Conservation (phyloP, 192 early-diverging fungal species). For the Borealophlyctis nickersoniae region DNA sequence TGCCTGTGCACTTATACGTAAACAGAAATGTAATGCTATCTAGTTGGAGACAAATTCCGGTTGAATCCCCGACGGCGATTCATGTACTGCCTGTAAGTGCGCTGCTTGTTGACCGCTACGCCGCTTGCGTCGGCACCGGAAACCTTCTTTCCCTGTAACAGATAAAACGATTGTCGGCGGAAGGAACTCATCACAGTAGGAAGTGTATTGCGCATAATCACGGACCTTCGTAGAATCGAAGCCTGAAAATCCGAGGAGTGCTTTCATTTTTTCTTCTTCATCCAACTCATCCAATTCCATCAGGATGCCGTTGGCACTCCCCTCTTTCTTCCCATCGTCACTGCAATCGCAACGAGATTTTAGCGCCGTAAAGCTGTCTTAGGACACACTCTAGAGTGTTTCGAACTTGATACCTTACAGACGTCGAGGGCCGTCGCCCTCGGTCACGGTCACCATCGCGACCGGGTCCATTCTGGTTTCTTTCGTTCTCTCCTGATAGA, state of each 20-base stretch:
- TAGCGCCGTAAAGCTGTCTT: background rate
- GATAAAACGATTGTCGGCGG: constrained; percentile 5
- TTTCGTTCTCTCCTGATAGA: background rate
- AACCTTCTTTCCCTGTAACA: constrained; percentile 67
- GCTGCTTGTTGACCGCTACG: constrained; percentile 79
- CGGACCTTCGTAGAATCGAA: constrained; percentile 82
- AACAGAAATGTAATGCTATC: too few relatives aligned
- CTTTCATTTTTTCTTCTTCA: constrained; percentile 77
- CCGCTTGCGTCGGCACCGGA: constrained; percentile 67
- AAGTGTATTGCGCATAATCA: constrained; percentile 3
- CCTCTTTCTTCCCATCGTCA: background rate
- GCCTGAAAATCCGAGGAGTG: constrained; percentile 82
- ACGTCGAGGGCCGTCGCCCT: too few relatives aligned
- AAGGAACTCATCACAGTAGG: background rate
- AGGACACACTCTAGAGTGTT: too few relatives aligned
- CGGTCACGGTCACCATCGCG: background rate
- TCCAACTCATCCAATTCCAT: constrained; percentile 33
- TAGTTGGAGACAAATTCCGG: constrained; percentile 37
- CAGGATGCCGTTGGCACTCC: background rate
- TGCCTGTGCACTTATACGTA: too few relatives aligned
- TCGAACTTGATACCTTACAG: too few relatives aligned
- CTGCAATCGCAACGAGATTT: background rate
- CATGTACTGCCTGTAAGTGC: constrained; percentile 92
- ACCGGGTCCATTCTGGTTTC: background rate
- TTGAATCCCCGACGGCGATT: constrained; percentile 91